Evolutionary conservation across 2,329 filamentous ascomycete genomes (phyloP), one percentile per base, ranked within the genome.

Genomic region (Microcyclosporella mali): DNA sequence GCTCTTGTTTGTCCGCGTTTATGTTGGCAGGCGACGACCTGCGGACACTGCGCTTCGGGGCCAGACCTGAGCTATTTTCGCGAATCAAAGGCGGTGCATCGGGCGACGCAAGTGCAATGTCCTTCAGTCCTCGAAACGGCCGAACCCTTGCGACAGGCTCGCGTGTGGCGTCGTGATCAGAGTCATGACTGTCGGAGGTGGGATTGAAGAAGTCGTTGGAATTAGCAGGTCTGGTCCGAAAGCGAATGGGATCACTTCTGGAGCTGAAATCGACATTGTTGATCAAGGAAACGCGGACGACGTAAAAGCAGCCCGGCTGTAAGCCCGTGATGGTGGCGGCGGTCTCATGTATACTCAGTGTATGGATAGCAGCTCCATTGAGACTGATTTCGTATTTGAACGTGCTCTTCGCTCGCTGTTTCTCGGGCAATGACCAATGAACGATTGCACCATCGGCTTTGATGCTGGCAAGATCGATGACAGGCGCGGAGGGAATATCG

Each of bases 261-360:
- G 89, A 88, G 60, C 94, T 88, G 58, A 97, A 97, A 64, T 92
- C 94, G 55, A 89, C 88, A 21, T 84, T 79, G 37, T 90, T 94
- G 41, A 95, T 84, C 30, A 90, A 88, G 54, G 95, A 85, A 41
- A 97, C 87, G 47, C 90, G 84, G 19, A 98, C 82, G 52, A 94
- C 94, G 68, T 97, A 97, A 58, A 89, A 94, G 57, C 86, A 85
- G 52, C 84, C 82, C 0, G 92, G 88, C 56, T 84, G 82, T 6
- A 98, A 73, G 30, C 89, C 88, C 25, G 85, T 88, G 42, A 98
- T 88, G 34, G 86, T 89, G 40, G 95, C 88, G n/a, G 88, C 85
- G 0, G 84, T 88, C 63, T 94, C 88, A 53, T 80, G 77, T 56
- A 81, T 80, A 51, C 79, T 82, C 33, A 89, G 87, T 59, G 95